These are phyloP conservation scores for Leccinum colubrinum DNA, from an alignment of 1,284 basidiomycete genomes.

Conservation along the genomic window DNA sequence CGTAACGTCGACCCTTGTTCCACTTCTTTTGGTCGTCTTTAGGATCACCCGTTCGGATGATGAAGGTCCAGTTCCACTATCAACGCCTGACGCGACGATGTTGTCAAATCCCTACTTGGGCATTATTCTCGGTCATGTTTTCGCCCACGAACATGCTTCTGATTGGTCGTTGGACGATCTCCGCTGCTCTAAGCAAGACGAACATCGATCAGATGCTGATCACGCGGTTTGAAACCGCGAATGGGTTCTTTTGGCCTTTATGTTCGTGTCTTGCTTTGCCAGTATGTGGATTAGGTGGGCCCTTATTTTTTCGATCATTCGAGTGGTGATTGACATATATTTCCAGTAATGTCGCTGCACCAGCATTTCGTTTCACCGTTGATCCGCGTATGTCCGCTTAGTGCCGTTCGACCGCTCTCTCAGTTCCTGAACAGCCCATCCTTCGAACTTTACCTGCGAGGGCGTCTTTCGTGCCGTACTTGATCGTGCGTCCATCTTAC, in stretches of 20 bases:
- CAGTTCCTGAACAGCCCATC: neutral
- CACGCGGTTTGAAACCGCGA: too few species aligned
- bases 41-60: conserved; percentile 69
- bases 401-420: neutral
- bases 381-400: too few species aligned
- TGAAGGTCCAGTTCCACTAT: conserved; percentile 53
- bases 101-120: too few species aligned
- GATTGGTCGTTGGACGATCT: too few species aligned
- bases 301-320: too few species aligned
- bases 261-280: too few species aligned
- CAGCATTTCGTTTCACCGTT: neutral
- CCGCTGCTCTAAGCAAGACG: too few species aligned
- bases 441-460: neutral
- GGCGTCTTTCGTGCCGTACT: neutral
- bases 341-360: neutral
- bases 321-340: neutral
- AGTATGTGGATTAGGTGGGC: too few species aligned
- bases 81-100: conserved; percentile 46
- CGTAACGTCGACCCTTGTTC: conserved; percentile 56
- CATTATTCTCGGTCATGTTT: too few species aligned
- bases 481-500: neutral
- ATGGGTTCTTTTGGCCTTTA: too few species aligned
- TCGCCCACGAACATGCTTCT: too few species aligned
- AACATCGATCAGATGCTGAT: too few species aligned
- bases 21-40: conserved; percentile 61